Conservation (phyloP, 2,329 filamentous ascomycete species). For the Colletotrichum sojae region DNA sequence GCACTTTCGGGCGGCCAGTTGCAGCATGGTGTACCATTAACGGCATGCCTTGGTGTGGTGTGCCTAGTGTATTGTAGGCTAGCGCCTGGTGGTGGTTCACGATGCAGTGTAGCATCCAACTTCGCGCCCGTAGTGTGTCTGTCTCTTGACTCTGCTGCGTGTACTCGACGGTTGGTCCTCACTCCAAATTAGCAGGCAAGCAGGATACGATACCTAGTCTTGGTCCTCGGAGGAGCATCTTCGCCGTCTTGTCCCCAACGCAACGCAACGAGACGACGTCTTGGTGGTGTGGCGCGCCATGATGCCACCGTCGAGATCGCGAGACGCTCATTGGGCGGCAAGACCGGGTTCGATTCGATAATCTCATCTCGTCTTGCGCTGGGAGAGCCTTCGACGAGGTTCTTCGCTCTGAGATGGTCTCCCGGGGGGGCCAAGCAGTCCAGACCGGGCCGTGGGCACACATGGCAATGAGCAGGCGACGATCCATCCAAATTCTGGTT, state of each 20-base stretch:
- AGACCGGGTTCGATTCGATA: slow-evolving; percentile 5
- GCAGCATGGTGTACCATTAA: slow-evolving; percentile 10
- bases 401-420: slow-evolving; percentile 18
- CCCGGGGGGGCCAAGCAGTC: slow-evolving; percentile 10
- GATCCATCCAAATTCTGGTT: slow-evolving; percentile 13
- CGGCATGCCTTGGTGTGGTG: too few species aligned
- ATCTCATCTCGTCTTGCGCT: slow-evolving; percentile 29
- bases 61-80: too few species aligned
- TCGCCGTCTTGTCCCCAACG: too few species aligned
- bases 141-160: background rate
- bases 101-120: slow-evolving; percentile 37
- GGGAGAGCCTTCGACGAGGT: slow-evolving; percentile 19
- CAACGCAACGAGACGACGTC: too few species aligned
- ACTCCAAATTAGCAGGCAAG: too few species aligned
- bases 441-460: slow-evolving; percentile 23
- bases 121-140: slow-evolving; percentile 2
- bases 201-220: too few species aligned
- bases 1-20: slow-evolving; percentile 36
- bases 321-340: slow-evolving; percentile 7
- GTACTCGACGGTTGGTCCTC: too few species aligned
- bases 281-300: slow-evolving; percentile 26
- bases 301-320: slow-evolving; percentile 21
- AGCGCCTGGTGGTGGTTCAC: slow-evolving; percentile 32
- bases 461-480: slow-evolving; percentile 22
- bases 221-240: too few species aligned